Percentiles rank a stretch among this genome's conserved stretches.
These are phyloP conservation scores for Arxiozyma slooffiae DNA, from an alignment of 1,139 yeast species.

Conservation along the genomic window DNA sequence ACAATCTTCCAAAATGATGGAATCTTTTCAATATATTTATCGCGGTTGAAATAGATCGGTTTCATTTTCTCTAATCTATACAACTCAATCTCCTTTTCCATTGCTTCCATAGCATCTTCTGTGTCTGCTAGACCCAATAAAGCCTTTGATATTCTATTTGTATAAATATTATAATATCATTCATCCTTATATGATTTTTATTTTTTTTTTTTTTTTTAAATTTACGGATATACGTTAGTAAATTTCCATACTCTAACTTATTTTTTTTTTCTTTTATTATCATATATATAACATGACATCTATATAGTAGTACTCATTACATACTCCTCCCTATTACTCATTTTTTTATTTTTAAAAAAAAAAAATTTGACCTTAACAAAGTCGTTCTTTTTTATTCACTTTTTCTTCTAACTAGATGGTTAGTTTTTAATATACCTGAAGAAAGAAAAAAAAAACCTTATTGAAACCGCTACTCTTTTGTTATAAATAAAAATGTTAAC, in stretches of 20 bases:
- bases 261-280: too few relatives aligned
- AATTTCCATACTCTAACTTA: too few relatives aligned
- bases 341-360: background rate
- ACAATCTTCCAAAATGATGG: slow-evolving; percentile 73
- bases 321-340: background rate
- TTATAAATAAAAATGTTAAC: too few relatives aligned
- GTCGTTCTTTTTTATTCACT: background rate
- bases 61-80: slow-evolving; percentile 42
- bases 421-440: too few relatives aligned
- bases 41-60: slow-evolving; percentile 42
- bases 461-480: background rate
- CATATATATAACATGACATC: background rate
- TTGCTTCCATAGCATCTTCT: slow-evolving; percentile 45
- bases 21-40: slow-evolving; percentile 38
- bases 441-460: too few relatives aligned
- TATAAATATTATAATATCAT: too few relatives aligned
- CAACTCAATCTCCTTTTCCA: slow-evolving; percentile 47
- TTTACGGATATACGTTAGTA: background rate
- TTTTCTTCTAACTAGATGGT: too few relatives aligned
- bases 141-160: slow-evolving; percentile 18
- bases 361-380: too few relatives aligned
- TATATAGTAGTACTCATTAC: background rate
- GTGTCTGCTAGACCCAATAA: slow-evolving; percentile 41
- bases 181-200: background rate
- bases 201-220: too few relatives aligned